Base-by-base conservation (phyloP, 192 early-diverging fungal genomes). In the Coemansia biformis region DNA sequence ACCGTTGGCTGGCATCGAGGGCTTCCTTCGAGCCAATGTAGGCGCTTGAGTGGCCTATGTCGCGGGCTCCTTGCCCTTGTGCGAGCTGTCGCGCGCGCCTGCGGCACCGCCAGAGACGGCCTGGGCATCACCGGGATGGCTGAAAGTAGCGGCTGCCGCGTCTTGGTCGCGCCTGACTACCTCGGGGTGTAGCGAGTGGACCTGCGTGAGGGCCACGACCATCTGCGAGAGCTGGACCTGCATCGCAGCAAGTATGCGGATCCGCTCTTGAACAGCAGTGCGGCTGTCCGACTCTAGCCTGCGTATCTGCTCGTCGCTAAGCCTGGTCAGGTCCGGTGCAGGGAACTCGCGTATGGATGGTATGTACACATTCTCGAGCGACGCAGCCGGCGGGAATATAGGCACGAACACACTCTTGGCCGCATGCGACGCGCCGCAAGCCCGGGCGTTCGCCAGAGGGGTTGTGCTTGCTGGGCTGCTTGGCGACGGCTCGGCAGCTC, bases 211-310 rank as follows among this genome's bases (percentile, higher is more conserved):
- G 9, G 69, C 54, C 23, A 54, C 30, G 12, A 72, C 37, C 69
- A 72, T 72, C 12, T 72, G 60, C 19, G 69, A 72, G 5, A 86
- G 78, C 59, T 88, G 86, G 2, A 48, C 49, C 46, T 86, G 79
- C 8, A 82, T 66, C 1, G 74, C 73, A 21, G 85, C 76, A 37
- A 88, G 55, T 21, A 86, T 67, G 11, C 82, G 75, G 30, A 88
- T 63, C 11, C 83, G 71, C 30, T 88, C 83, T 40, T 71, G 69
- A 2, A 88, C 77, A 4, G 79, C 83, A 2, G 78, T 69, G 26
- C 82, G 67, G 3, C 83, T 83, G 19, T 66, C 77, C 0, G 76
- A 52, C 8, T 81, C 76, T 11, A 88, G 54, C 1, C 56, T 59
- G 9, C 40, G 39, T 24, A 88, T 63, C 30, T 88, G 80, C 17